Conservation (phyloP, 768 basidiomycete genomes). For the Podaxis sp. region DNA sequence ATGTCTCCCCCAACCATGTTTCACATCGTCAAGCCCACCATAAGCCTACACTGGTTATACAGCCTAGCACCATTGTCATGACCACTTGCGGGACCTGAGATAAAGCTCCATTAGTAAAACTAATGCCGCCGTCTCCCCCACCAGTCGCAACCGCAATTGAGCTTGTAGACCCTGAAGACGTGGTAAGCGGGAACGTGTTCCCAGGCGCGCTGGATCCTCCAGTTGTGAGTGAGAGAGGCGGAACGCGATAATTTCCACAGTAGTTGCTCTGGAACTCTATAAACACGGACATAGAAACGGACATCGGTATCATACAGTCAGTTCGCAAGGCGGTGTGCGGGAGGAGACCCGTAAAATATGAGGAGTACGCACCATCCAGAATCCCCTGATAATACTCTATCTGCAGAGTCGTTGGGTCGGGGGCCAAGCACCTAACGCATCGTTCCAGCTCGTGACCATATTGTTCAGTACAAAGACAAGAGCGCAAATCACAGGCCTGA, state of each 20-base stretch:
- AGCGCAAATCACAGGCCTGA: constrained; percentile 2
- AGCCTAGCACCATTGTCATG: too few relatives aligned
- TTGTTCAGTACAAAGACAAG: background rate
- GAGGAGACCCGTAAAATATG: background rate
- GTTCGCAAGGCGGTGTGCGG: background rate
- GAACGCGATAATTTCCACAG: background rate
- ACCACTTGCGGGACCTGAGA: background rate
- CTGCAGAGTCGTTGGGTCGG: background rate
- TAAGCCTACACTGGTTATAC: background rate
- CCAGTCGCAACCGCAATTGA: background rate
- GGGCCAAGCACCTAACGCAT: constrained; percentile 1
- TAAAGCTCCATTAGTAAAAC: background rate
- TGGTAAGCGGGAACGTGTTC: background rate
- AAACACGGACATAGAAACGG: background rate
- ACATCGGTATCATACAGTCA: background rate
- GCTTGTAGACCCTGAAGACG: background rate
- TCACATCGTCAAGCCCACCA: background rate
- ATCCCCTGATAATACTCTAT: constrained; percentile 9
- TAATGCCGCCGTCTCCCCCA: background rate
- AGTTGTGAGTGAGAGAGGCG: background rate
- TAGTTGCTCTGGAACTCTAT: constrained; percentile 4
- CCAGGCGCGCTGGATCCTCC: background rate
- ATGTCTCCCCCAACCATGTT: background rate
- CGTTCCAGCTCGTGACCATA: background rate
- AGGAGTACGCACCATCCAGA: background rate